A percentile compares a stretch with the other conserved stretches of the same genome.
phyloP scores from a whole-genome alignment of 805 yeast species.

The Candida vaughaniae region DNA sequence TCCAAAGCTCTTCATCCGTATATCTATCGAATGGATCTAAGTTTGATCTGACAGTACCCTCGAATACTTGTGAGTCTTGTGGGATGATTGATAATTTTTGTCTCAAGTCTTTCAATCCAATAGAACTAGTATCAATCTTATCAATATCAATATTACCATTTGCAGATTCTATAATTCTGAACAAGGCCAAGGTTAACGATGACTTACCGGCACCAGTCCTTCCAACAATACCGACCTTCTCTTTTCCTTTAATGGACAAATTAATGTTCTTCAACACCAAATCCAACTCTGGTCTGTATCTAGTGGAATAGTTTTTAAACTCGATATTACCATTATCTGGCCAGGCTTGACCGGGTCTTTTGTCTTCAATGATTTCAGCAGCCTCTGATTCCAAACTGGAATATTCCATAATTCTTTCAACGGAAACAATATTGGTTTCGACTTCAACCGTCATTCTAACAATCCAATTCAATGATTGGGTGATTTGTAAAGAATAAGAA shows the following conservation, averaged over 20 bases:
- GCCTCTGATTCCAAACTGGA: conserved; percentile 83
- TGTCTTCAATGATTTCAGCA: conserved; percentile 59
- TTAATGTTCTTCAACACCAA: conserved; percentile 40
- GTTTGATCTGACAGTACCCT: conserved; percentile 41
- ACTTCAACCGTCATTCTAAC: conserved; percentile 99
- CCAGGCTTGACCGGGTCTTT: conserved; percentile 55
- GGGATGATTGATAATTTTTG: conserved; percentile 43
- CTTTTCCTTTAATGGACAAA: conserved; percentile 35
- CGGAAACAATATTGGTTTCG: conserved; percentile 95
- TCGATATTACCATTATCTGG: conserved; percentile 37
- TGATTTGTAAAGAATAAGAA: conserved; percentile 88
- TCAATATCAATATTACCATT: conserved; percentile 39
- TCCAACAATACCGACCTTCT: conserved; percentile 46
- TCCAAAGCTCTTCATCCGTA: conserved; percentile 40
- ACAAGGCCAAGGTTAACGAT: conserved; percentile 42
- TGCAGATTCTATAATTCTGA: conserved; percentile 42
- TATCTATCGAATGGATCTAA: conserved; percentile 40
- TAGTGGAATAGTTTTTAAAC: conserved; percentile 39
- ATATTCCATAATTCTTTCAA: conserved; percentile 91
- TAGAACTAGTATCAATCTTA: conserved; percentile 27
- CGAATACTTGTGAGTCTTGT: conserved; percentile 47
- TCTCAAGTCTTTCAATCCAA: conserved; percentile 45
- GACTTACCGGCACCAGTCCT: conserved; percentile 49
- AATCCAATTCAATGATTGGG: conserved; percentile 94
- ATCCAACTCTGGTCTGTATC: conserved; percentile 45